A percentile compares a stretch with the other conserved stretches of the same genome.
Conservation (phyloP, 2,329 filamentous ascomycete genomes). For the Endothia cerciana region DNA sequence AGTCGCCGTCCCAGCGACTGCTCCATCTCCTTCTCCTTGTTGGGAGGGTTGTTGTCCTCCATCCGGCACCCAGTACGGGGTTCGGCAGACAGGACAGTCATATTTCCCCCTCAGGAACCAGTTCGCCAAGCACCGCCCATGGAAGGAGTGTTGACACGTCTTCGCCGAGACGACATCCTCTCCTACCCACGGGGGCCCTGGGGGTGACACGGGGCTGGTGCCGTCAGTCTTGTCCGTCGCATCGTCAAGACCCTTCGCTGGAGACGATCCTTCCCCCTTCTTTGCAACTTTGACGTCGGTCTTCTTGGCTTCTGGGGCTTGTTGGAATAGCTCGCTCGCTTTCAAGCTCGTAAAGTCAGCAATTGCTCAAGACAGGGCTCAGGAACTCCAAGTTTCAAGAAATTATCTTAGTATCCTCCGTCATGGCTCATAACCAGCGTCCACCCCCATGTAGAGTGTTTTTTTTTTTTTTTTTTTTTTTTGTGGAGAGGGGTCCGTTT, state of each 20-base stretch:
- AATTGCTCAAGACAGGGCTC: not conserved
- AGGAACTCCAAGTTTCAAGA: too few species aligned
- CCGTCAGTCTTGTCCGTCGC: not conserved
- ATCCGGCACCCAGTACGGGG: slow-evolving; percentile 37
- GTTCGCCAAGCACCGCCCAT: slow-evolving; percentile 43
- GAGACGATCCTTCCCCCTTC: not conserved
- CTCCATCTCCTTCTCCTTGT: not conserved
- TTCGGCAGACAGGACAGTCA: slow-evolving; percentile 46
- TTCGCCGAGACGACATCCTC: slow-evolving; percentile 44
- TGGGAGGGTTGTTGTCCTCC: not conserved
- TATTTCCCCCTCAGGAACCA: slow-evolving; percentile 45
- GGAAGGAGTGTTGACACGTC: slow-evolving; percentile 44
- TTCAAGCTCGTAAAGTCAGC: not conserved
- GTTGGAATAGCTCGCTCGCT: not conserved
- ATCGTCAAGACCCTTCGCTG: not conserved
- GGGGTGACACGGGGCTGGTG: not conserved
- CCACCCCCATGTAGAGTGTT: too few species aligned
- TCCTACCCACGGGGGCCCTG: slow-evolving; percentile 14
- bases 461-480: too few species aligned
- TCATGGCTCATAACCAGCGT: too few species aligned
- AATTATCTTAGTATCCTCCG: too few species aligned
- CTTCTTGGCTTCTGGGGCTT: not conserved
- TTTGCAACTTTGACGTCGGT: not conserved
- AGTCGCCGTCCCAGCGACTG: not conserved
- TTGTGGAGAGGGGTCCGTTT: too few species aligned